These are phyloP conservation scores for Psilocybe subaeruginosa DNA, from an alignment of 768 basidiomycete species.

Conservation along the genomic window DNA sequence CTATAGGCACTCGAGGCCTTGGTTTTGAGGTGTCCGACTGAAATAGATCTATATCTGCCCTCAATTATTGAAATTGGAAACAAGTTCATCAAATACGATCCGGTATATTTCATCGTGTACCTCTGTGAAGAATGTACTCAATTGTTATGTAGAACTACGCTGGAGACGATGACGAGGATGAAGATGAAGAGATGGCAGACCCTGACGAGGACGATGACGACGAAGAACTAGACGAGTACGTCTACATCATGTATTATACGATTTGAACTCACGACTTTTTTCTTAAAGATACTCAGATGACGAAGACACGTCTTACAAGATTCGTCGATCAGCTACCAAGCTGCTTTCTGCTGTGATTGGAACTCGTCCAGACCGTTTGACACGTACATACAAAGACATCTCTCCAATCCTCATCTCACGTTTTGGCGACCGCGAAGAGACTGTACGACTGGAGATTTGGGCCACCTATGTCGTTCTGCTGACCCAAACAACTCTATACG, in stretches of 20 bases:
- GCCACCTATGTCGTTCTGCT: conserved; percentile 81
- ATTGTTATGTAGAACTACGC: conserved; percentile 51
- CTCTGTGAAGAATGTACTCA: not conserved
- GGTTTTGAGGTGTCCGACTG: conserved; percentile 80
- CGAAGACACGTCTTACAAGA: conserved; percentile 98
- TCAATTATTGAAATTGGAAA: conserved; percentile 71
- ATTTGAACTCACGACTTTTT: conserved; percentile 9
- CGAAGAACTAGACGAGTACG: conserved; percentile 83
- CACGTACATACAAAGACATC: conserved; percentile 78
- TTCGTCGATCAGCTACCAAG: conserved; percentile 92
- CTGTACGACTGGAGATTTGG: conserved; percentile 92
- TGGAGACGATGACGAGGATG: conserved; percentile 49
- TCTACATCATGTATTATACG: conserved; percentile 8
- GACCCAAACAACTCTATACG: conserved; percentile 83
- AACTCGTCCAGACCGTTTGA: conserved; percentile 88
- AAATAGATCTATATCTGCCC: conserved; percentile 73
- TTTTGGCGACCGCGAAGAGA: conserved; percentile 94
- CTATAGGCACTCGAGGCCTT: conserved; percentile 82
- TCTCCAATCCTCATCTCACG: conserved; percentile 89
- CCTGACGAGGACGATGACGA: conserved; percentile 79
- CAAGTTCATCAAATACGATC: conserved; percentile 90
- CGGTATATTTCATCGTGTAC: conserved; percentile 51
- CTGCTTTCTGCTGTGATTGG: conserved; percentile 82
- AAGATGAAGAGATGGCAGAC: conserved; percentile 62
- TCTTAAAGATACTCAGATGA: conserved; percentile 87